These are phyloP conservation scores for Basidiobolus meristosporus DNA, from an alignment of 371 early-diverging fungal species.

Conservation along the genomic window DNA sequence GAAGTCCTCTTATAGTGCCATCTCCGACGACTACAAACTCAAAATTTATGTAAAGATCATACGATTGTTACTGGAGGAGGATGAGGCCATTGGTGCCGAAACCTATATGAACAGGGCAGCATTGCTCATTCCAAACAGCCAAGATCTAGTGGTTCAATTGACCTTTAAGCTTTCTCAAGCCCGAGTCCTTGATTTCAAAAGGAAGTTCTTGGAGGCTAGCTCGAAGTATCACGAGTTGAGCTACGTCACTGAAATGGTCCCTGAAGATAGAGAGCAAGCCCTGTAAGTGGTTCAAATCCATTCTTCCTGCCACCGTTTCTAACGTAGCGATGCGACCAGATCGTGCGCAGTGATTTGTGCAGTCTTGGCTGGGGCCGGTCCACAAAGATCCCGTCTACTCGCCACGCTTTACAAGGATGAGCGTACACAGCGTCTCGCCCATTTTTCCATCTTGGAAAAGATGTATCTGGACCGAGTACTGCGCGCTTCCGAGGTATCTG, in stretches of 20 bases:
- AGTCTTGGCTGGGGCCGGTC: conserved; percentile 81
- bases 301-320: not conserved
- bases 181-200: conserved; percentile 66
- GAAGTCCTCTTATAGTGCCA: conserved; percentile 15
- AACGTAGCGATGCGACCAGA: conserved; percentile 8
- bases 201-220: conserved; percentile 70
- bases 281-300: conserved; percentile 20
- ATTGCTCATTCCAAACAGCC: conserved; percentile 31
- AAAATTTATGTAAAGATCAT: conserved; percentile 68
- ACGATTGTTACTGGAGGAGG: conserved; percentile 63
- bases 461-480: conserved; percentile 81
- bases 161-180: conserved; percentile 65
- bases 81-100: conserved; percentile 63
- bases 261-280: conserved; percentile 37
- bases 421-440: conserved; percentile 26
- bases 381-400: conserved; percentile 66
- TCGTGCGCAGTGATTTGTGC: conserved; percentile 59
- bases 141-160: conserved; percentile 22
- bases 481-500: conserved; percentile 48
- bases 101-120: conserved; percentile 66
- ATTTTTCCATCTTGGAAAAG: conserved; percentile 65
- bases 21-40: conserved; percentile 61
- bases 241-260: conserved; percentile 13
- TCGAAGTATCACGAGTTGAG: conserved; percentile 68
- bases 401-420: conserved; percentile 87